Evolutionary conservation across 306 rosid genomes (phyloP).

Genomic region (Sindora glabra): DNA sequence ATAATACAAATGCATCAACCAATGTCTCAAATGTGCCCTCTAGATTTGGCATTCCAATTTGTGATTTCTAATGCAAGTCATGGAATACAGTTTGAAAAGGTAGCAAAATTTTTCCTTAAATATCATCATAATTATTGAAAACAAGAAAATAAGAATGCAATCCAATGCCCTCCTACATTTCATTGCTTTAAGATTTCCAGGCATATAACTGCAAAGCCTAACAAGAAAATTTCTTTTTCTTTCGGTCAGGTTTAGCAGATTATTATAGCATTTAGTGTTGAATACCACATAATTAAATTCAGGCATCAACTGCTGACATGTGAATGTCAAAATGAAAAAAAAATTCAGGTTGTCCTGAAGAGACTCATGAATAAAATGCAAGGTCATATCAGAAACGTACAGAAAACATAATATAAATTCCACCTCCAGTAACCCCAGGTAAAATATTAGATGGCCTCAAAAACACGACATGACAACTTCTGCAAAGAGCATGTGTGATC

Average conservation of each 20-base stretch:
- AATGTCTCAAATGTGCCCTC: slow-evolving; percentile 84
- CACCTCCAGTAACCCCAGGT: no score
- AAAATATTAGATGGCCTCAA: slow-evolving; percentile 1
- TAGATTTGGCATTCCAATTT: slow-evolving; percentile 60
- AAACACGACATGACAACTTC: background rate
- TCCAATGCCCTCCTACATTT: background rate
- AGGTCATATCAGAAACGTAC: background rate
- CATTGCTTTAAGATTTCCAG: background rate
- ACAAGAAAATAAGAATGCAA: background rate
- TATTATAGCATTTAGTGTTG: background rate
- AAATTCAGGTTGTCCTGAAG: background rate
- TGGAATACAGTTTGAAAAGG: slow-evolving; percentile 16
- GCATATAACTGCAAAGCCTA: background rate
- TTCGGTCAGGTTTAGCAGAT: background rate
- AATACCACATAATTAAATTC: background rate
- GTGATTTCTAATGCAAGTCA: slow-evolving; percentile 65
- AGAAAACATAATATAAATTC: no score
- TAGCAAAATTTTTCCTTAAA: no score
- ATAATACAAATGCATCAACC: slow-evolving; percentile 85
- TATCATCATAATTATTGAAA: no score
- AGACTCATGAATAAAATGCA: slow-evolving; percentile 8
- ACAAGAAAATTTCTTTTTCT: background rate
- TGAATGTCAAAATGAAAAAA: background rate
- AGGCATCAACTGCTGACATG: background rate
- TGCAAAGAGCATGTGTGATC: background rate